phyloP scores from a whole-genome alignment of 1,139 yeast genomes.

The Zygosaccharomyces pseudobailii region DNA sequence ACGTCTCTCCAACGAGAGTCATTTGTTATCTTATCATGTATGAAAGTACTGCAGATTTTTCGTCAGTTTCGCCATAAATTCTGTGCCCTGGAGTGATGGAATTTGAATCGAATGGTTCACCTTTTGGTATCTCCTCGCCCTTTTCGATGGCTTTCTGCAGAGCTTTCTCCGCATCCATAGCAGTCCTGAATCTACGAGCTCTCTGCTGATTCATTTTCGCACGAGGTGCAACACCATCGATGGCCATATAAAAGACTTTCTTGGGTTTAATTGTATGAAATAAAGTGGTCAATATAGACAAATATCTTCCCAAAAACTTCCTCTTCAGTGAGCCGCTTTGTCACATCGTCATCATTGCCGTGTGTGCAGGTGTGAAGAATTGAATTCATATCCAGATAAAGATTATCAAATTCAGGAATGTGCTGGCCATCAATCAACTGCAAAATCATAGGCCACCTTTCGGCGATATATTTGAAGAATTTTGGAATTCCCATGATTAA shows the following conservation, averaged over 20 bases:
- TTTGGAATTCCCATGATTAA: constrained; percentile 78
- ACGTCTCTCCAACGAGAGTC: constrained; percentile 90
- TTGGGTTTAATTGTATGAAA: constrained; percentile 84
- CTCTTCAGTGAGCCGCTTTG: constrained; percentile 72
- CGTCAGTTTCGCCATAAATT: constrained; percentile 91
- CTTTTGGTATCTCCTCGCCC: constrained; percentile 46
- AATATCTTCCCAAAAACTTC: constrained; percentile 92
- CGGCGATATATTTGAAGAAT: constrained; percentile 93
- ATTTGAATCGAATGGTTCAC: constrained; percentile 86
- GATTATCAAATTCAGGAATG: constrained; percentile 90
- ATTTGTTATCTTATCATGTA: constrained; percentile 81
- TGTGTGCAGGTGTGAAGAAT: constrained; percentile 93
- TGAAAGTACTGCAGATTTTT: constrained; percentile 80
- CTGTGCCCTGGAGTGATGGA: constrained; percentile 98
- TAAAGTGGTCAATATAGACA: constrained; percentile 88
- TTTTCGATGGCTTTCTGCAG: constrained; percentile 45
- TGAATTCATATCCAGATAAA: constrained; percentile 96
- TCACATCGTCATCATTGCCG: constrained; percentile 58
- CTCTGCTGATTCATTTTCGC: constrained; percentile 99
- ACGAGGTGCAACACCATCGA: constrained; percentile 98
- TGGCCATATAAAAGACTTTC: constrained; percentile 90
- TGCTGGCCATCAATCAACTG: constrained; percentile 80
- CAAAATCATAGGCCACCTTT: constrained; percentile 97
- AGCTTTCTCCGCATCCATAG: constrained; percentile 84
- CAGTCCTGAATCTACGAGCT: constrained; percentile 93